A percentile compares a stretch with the other conserved stretches of the same genome.
phyloP scores from a whole-genome alignment of 441 rosid species.

The Eruca vesicaria region DNA sequence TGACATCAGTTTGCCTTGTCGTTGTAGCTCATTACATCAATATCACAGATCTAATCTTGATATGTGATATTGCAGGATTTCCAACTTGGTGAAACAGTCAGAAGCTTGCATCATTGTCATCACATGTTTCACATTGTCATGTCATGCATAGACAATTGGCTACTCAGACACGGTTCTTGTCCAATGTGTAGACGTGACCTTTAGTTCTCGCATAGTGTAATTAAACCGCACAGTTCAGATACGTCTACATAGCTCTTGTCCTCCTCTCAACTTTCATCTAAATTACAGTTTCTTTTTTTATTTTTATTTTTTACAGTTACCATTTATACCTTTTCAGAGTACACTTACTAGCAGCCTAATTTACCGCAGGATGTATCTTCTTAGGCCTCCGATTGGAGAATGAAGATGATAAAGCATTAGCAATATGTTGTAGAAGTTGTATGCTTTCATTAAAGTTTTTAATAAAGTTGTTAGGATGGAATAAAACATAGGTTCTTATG shows the following conservation, averaged over 20 bases:
- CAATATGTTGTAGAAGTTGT: too few species aligned
- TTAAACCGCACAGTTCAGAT: background rate
- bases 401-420: too few species aligned
- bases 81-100: conserved; percentile 75
- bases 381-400: too few species aligned
- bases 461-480: too few species aligned
- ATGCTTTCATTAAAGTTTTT: too few species aligned
- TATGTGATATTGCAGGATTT: conserved; percentile 61
- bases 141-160: conserved; percentile 96
- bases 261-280: conserved; percentile 14
- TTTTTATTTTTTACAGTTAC: background rate
- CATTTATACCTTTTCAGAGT: background rate
- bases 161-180: conserved; percentile 84
- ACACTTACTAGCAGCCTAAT: too few species aligned
- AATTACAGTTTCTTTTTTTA: conserved; percentile 4
- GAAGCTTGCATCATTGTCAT: conserved; percentile 89
- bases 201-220: conserved; percentile 26
- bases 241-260: background rate
- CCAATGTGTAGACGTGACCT: conserved; percentile 91
- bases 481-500: too few species aligned
- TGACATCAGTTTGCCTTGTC: background rate
- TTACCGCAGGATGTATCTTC: background rate
- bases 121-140: conserved; percentile 96
- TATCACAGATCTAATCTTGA: background rate
- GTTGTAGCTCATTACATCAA: background rate